Base-by-base conservation (phyloP, 768 basidiomycete genomes). In the Russula sp. region DNA sequence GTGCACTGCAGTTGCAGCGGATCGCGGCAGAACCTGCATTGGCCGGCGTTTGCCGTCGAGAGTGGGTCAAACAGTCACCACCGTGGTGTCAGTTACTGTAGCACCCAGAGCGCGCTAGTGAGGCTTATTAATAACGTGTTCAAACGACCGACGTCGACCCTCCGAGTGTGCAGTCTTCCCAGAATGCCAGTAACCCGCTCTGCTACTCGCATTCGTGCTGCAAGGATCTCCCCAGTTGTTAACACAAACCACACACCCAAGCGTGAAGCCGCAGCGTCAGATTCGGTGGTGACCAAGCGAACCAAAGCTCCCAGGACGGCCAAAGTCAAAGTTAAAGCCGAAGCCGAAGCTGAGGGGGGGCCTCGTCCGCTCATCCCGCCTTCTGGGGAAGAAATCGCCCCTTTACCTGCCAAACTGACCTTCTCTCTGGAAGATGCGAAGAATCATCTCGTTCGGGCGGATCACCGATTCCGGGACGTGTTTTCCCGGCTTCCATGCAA, bases 401-500 rank as follows among this genome's bases (percentile, higher is more conserved):
- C 87, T 40, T 80, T 94, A 11, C 89, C 91, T 4, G 85, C 89
- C 1, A 75, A 80, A 8, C 80, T 94, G 39, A 80, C 81, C 6
- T 95, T 95, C 75, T 81, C 83, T n/a, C 86, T 92, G 66, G 82
- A 86, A 51, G 82, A 84, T 8, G 93, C 90, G 1, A 90, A 86
- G 70, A 58, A 75, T 14, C 91, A 95, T 70, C 81, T 95, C 37
- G 82, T 85, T 59, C 59, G 67, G 2, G 80, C 78, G 7, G 94
- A 95, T 68, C 70, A 77, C 11, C 84, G 94, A 4, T 97, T 94
- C 74, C 76, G 77, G 56, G 80, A 82, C 44, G 64, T 95, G 10
- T 94, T 95, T 73, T 67, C 73, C 31, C 77, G 79, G 55, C 74
- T 90, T 70, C 75, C 76, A 47, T 94, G 91, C 74, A 86, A 82